phyloP scores from a whole-genome alignment of 176 grass and related monocot genomes.

The Ensete ventricosum region DNA sequence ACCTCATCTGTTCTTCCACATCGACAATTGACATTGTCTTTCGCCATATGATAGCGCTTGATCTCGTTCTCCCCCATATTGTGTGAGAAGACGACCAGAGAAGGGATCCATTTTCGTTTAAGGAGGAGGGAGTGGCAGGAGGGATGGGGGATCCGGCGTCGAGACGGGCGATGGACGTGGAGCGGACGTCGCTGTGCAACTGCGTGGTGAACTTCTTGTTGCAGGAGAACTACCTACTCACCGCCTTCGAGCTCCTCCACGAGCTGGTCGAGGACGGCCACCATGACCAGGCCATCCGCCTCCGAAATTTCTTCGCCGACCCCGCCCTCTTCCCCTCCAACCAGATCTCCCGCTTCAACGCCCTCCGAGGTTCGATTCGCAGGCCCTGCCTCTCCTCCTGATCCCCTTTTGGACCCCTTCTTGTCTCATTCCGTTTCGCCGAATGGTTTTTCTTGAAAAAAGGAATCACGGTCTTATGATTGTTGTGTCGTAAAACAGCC shows the following conservation, averaged over 20 bases:
- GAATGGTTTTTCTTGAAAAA: neutral
- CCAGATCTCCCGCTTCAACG: conserved; percentile 41
- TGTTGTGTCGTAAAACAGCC: too few relatives aligned
- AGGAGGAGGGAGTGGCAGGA: neutral
- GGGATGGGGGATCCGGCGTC: conserved; percentile 15
- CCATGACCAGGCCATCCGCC: conserved; percentile 76
- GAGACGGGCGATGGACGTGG: conserved; percentile 33
- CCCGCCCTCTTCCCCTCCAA: conserved; percentile 56
- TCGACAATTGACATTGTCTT: neutral
- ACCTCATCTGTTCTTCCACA: neutral
- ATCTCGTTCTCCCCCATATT: neutral
- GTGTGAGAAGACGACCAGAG: neutral
- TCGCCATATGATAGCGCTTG: neutral
- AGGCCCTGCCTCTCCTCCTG: neutral
- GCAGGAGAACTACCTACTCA: conserved; percentile 85
- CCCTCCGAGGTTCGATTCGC: conserved; percentile 32
- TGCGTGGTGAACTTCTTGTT: conserved; percentile 95
- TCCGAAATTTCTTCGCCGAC: conserved; percentile 75
- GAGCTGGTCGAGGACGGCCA: conserved; percentile 85
- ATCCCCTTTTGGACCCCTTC: neutral
- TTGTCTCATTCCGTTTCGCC: neutral
- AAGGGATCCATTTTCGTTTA: neutral
- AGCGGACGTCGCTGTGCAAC: conserved; percentile 82
- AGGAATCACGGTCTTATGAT: too few relatives aligned
- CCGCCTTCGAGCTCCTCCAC: conserved; percentile 89